phyloP scores from a whole-genome alignment of 331 rosid species.

The Quercus tomentella region DNA sequence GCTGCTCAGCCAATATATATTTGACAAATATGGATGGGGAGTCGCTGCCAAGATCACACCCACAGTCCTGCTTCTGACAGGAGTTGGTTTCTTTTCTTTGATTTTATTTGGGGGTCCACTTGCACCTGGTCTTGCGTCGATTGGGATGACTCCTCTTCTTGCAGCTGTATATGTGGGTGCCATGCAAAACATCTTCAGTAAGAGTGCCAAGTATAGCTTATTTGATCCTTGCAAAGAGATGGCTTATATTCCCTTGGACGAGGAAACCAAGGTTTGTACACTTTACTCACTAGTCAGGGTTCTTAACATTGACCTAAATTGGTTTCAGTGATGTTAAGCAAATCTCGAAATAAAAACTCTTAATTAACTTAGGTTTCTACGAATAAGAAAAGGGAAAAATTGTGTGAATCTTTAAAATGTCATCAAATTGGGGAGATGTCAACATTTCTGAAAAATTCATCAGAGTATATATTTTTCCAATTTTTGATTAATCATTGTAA shows the following conservation, averaged over 20 bases:
- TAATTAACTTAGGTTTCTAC: neutral
- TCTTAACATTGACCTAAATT: neutral
- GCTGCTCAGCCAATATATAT: slow-evolving; percentile 82
- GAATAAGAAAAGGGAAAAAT: neutral
- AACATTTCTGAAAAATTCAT: neutral
- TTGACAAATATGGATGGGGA: slow-evolving; percentile 93
- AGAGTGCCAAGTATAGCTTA: slow-evolving; percentile 95
- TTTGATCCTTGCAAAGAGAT: slow-evolving; percentile 97
- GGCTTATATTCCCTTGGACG: slow-evolving; percentile 97
- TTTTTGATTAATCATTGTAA: neutral
- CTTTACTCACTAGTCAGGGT: neutral
- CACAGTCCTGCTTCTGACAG: slow-evolving; percentile 79
- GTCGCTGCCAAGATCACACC: slow-evolving; percentile 95
- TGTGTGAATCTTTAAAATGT: neutral
- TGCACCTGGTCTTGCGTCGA: slow-evolving; percentile 53
- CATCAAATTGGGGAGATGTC: neutral
- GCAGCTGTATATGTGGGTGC: slow-evolving; percentile 98
- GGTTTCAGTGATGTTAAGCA: neutral
- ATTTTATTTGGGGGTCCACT: slow-evolving; percentile 77
- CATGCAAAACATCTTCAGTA: slow-evolving; percentile 93
- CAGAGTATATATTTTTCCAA: neutral
- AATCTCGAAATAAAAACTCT: neutral
- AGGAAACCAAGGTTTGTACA: slow-evolving; percentile 84
- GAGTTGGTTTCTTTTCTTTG: slow-evolving; percentile 88
- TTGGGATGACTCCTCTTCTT: slow-evolving; percentile 91